Evolutionary conservation across 345 rosid genomes (phyloP).

Genomic region (Citrus australasica): DNA sequence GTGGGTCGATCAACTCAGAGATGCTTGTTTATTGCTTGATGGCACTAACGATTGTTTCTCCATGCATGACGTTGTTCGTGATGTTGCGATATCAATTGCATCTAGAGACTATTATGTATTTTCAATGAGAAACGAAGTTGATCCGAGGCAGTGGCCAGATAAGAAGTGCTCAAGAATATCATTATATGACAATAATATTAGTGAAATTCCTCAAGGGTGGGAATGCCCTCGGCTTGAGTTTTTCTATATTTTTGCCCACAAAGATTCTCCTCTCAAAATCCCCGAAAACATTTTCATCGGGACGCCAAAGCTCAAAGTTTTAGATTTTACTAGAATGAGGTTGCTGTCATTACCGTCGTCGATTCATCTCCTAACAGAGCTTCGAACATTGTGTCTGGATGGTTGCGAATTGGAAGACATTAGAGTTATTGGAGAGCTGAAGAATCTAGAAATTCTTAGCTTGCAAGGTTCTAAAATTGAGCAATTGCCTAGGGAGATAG

Average conservation of each 20-base stretch:
- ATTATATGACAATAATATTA: neutral
- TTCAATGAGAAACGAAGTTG: neutral
- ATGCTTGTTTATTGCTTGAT: conserved; percentile 15
- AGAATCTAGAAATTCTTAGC: conserved; percentile 16
- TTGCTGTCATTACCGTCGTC: conserved; percentile 11
- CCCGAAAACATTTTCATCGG: neutral
- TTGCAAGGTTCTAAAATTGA: neutral
- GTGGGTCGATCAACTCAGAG: conserved; percentile 8
- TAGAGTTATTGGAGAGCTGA: conserved; percentile 2
- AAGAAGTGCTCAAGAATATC: neutral
- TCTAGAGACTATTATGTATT: neutral
- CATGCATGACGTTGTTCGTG: no score
- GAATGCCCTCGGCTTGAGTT: neutral
- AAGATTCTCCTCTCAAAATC: neutral
- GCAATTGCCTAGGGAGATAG: conserved; percentile 19
- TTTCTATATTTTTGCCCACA: fast-evolving
- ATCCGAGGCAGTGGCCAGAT: neutral
- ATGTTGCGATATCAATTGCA: neutral
- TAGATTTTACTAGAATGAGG: neutral
- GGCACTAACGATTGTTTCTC: fast-evolving
- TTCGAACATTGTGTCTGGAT: conserved; percentile 8
- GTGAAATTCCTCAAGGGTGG: neutral
- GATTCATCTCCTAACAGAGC: neutral
- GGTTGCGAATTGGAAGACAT: neutral
- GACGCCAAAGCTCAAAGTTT: neutral